These are phyloP conservation scores for Brassica juncea DNA, from an alignment of 345 rosid genomes.

Conservation along the genomic window DNA sequence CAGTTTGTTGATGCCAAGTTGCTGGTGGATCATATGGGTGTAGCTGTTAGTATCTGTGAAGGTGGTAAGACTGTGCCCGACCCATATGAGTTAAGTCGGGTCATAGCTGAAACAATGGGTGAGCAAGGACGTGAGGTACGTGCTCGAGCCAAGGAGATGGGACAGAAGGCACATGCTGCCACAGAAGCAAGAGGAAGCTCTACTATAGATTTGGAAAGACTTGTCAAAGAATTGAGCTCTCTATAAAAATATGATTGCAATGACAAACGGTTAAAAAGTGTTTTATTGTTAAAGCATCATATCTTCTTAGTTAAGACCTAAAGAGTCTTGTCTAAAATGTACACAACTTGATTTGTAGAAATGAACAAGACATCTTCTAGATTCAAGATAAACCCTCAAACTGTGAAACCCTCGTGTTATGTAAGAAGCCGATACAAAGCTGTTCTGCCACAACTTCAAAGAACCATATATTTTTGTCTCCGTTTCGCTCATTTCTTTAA, in stretches of 20 bases:
- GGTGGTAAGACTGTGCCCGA: constrained; percentile 58
- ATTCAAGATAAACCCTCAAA: neutral
- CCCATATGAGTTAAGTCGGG: constrained; percentile 43
- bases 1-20: constrained; percentile 46
- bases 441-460: neutral
- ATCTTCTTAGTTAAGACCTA: neutral
- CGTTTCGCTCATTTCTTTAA: no score
- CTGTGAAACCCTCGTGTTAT: neutral
- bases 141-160: constrained; percentile 13
- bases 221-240: constrained; percentile 14
- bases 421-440: neutral
- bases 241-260: neutral
- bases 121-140: constrained; percentile 14
- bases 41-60: constrained; percentile 50
- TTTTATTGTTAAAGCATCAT: neutral
- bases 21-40: constrained; percentile 58
- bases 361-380: neutral
- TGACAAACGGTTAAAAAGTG: neutral
- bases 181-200: constrained; percentile 19
- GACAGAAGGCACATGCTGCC: neutral
- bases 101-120: constrained; percentile 35
- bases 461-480: neutral
- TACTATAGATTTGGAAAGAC: neutral
- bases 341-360: neutral
- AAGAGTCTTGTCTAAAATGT: neutral